Conservation (phyloP, 768 basidiomycete genomes). For the Lyophyllum decastes region DNA sequence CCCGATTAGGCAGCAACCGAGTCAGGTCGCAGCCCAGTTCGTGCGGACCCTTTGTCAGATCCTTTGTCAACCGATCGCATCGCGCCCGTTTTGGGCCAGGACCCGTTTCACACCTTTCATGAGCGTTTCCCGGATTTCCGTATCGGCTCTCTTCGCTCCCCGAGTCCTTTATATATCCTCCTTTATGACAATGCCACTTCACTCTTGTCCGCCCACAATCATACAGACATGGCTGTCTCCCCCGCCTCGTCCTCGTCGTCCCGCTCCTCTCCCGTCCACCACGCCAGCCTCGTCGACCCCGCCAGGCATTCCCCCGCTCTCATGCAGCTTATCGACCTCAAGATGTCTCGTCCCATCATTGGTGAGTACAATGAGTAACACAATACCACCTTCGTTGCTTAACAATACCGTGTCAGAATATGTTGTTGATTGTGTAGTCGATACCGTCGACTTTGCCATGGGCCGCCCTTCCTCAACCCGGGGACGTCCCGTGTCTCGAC, state of each 20-base stretch:
- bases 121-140: slow-evolving; percentile 27
- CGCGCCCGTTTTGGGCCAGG: slow-evolving; percentile 13
- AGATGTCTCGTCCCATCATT: slow-evolving; percentile 60
- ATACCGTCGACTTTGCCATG: slow-evolving; percentile 77
- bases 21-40: slow-evolving; percentile 16
- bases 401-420: slow-evolving; percentile 50
- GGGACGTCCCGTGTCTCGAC: slow-evolving; percentile 48
- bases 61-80: slow-evolving; percentile 23
- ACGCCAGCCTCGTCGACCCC: slow-evolving; percentile 60
- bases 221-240: slow-evolving; percentile 20
- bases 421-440: slow-evolving; percentile 65
- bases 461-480: slow-evolving; percentile 58
- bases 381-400: neutral
- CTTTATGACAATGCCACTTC: slow-evolving; percentile 19
- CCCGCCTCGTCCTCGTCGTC: slow-evolving; percentile 28
- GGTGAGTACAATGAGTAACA: slow-evolving; percentile 46
- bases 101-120: slow-evolving; percentile 17
- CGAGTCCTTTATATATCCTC: slow-evolving; percentile 34
- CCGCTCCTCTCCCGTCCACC: slow-evolving; percentile 38
- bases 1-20: slow-evolving; percentile 13
- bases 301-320: slow-evolving; percentile 64
- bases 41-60: slow-evolving; percentile 22
- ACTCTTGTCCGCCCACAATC: slow-evolving; percentile 19
- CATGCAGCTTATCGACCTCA: slow-evolving; percentile 67
- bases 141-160: slow-evolving; percentile 33